Conservation (phyloP, 805 yeast species). For the Saturnispora zaruensis region DNA sequence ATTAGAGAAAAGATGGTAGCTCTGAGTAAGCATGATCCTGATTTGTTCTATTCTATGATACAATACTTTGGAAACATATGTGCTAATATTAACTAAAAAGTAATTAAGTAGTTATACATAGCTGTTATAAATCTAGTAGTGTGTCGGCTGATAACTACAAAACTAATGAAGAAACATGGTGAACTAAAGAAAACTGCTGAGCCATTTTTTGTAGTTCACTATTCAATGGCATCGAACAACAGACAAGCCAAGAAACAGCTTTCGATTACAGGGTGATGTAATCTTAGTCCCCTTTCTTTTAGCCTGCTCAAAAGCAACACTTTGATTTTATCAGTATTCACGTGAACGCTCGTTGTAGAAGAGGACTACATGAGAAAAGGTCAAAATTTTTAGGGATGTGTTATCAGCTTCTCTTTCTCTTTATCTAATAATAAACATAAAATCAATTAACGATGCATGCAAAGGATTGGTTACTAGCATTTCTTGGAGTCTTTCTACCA, state of each 20-base stretch:
- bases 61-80: not conserved
- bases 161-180: no score
- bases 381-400: not conserved
- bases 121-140: not conserved
- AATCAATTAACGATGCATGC: constrained; percentile 23
- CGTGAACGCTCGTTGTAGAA: not conserved
- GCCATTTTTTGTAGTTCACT: no score
- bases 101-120: not conserved
- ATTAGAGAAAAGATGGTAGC: not conserved
- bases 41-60: not conserved
- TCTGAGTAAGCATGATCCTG: not conserved
- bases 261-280: no score
- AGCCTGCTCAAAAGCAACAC: no score
- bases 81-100: not conserved
- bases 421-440: not conserved
- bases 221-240: no score
- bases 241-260: no score
- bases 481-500: constrained; percentile 61
- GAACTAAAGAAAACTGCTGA: no score
- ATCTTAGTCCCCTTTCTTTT: no score
- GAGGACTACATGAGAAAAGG: not conserved
- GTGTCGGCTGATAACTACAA: no score
- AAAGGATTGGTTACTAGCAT: constrained; percentile 50
- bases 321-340: not conserved
- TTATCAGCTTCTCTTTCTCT: not conserved